Conservation (phyloP, 1,284 basidiomycete species). For the Anthracocystis walkeri region DNA sequence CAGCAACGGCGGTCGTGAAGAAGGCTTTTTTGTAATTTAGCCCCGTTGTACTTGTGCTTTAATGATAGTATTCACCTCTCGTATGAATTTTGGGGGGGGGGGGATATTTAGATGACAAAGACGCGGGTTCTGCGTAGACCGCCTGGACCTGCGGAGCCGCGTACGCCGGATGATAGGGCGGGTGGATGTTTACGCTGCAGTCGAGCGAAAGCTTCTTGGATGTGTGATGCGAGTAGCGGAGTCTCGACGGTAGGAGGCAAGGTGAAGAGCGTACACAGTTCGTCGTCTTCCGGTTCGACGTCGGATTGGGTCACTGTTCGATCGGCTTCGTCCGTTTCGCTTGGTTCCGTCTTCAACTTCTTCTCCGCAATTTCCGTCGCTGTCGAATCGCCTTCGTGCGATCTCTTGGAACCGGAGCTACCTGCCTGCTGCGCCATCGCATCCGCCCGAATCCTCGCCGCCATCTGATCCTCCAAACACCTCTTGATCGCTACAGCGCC, state of each 20-base stretch:
- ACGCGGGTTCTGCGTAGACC: conserved; percentile 61
- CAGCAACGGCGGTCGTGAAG: not conserved
- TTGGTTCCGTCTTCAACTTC: conserved; percentile 13
- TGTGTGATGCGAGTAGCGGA: conserved; percentile 59
- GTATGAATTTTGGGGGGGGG: not conserved
- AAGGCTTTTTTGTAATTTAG: not conserved
- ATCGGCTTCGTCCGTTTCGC: conserved; percentile 5
- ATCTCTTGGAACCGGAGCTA: conserved; percentile 4
- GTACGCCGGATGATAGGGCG: conserved; percentile 42
- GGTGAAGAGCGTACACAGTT: conserved; percentile 57
- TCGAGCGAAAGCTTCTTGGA: conserved; percentile 65
- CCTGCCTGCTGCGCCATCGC: conserved; percentile 8
- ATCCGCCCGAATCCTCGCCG: conserved; percentile 16
- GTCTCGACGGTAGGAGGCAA: conserved; percentile 46
- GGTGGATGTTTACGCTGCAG: conserved; percentile 55
- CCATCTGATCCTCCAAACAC: conserved; percentile 51
- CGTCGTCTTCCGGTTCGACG: conserved; percentile 15
- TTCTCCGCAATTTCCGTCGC: conserved; percentile 1
- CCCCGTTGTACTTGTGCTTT: not conserved
- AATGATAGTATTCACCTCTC: not conserved
- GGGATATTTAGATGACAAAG: conserved; percentile 55
- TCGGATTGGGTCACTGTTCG: conserved; percentile 4
- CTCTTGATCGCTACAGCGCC: conserved; percentile 61
- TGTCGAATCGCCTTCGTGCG: conserved; percentile 1
- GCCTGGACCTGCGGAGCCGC: conserved; percentile 56